Evolutionary conservation across 768 basidiomycete species (phyloP), one percentile per base, ranked within the genome.

Genomic region (Solioccasus polychromus): DNA sequence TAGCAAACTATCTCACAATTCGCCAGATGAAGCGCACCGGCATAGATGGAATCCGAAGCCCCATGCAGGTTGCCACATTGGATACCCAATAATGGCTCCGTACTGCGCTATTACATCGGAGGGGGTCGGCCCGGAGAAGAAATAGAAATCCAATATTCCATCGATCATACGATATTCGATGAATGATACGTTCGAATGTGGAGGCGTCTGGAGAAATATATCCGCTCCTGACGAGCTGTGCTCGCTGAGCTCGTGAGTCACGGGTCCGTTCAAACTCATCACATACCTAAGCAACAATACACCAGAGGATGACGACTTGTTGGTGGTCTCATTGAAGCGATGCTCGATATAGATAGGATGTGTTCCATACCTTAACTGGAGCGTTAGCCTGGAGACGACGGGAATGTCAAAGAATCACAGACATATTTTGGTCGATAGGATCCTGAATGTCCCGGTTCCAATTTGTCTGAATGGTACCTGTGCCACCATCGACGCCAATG

Each of bases 11-110:
- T 25, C 18, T 23, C 39, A 34, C 20, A 8, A 20, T n/a, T 4
- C 9, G 23, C 22, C 23, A 31, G 5, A 17, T 2, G 20, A 17
- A 45, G 12, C 59, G 55, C 56, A 80, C 71, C 78, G 73, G 67
- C 82, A 83, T 5, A 86, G 71, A 51, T 90, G 85, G 69, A 85
- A 86, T 4, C 86, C 86, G 59, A 88, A 85, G 6, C 77, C 79
- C 83, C 85, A 89, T 15, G 70, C 70, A 7, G 85, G 85, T 59
- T 82, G 79, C 77, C 83, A 82, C 24, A 77, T 76, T 4, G 87
- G 83, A 34, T 78, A 66, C 4, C 86, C 86, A 24, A 84, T 71
- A 19, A 83, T 63, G 32, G 69, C 73, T 3, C 80, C 77, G 54
- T 88, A 86, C 60, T 89, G 86, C 47, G 83, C 75, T 26, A 85